These are phyloP conservation scores for Dimocarpus longan DNA, from an alignment of 345 rosid species.

Conservation along the genomic window DNA sequence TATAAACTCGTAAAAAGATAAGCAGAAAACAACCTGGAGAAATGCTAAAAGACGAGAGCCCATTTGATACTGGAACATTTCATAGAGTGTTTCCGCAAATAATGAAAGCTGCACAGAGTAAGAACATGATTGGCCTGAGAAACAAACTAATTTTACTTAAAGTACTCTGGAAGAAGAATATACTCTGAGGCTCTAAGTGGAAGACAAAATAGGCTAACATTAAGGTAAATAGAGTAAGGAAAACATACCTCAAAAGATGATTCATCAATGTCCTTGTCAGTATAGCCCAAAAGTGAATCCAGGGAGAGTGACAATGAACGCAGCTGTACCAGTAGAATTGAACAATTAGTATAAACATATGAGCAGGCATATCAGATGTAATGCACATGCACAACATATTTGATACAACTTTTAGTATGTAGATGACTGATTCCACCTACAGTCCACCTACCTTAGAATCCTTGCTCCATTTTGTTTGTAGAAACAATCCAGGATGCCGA, in stretches of 20 bases:
- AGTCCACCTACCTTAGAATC: constrained; percentile 68
- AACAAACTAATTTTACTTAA: background rate
- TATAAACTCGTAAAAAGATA: background rate
- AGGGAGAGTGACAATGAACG: constrained; percentile 80
- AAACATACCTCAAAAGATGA: constrained; percentile 84
- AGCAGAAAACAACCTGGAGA: constrained; percentile 67
- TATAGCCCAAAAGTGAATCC: constrained; percentile 92
- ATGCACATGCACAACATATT: constrained; percentile 10
- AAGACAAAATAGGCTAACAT: background rate
- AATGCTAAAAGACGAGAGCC: constrained; percentile 74
- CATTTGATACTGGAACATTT: constrained; percentile 97
- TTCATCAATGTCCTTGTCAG: constrained; percentile 87
- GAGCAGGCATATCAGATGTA: background rate
- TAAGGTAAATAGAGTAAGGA: constrained; percentile 13
- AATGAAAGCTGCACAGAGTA: constrained; percentile 68
- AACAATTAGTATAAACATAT: constrained; percentile 15
- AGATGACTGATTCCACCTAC: constrained; percentile 8
- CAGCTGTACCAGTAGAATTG: constrained; percentile 44
- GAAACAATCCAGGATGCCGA: constrained; percentile 80
- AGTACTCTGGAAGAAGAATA: background rate
- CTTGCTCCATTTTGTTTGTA: constrained; percentile 61
- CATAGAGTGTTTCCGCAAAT: constrained; percentile 89
- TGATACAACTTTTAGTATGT: constrained; percentile 5
- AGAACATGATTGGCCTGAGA: constrained; percentile 16
- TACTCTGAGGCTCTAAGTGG: background rate